Conservation (phyloP, 805 yeast genomes). For the Cyberlindnera bimundalis region DNA sequence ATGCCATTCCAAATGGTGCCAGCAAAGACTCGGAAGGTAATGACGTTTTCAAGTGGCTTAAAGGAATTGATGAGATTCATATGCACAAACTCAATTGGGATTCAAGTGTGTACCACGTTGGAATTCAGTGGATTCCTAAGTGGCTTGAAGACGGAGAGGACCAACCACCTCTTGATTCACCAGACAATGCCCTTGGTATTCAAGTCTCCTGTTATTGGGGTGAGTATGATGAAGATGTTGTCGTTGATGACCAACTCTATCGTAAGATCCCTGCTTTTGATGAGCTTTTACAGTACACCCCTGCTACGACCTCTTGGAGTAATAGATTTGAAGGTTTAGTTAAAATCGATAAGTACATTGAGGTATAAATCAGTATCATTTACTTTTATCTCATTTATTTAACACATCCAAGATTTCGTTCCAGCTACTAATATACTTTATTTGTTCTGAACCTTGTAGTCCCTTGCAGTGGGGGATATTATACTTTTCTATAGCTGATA, state of each 20-base stretch:
- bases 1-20: slow-evolving; percentile 24
- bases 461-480: slow-evolving; percentile 22
- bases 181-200: slow-evolving; percentile 45
- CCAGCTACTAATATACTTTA: slow-evolving; percentile 25
- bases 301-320: slow-evolving; percentile 60
- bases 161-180: slow-evolving; percentile 29
- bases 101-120: slow-evolving; percentile 49
- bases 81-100: slow-evolving; percentile 66
- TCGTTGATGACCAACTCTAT: slow-evolving; percentile 35
- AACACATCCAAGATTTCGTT: slow-evolving; percentile 13
- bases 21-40: slow-evolving; percentile 37
- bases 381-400: too few species aligned
- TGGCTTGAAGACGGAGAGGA: slow-evolving; percentile 36
- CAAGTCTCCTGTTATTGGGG: slow-evolving; percentile 74
- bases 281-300: slow-evolving; percentile 66
- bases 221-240: slow-evolving; percentile 50
- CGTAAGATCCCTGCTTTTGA: slow-evolving; percentile 65
- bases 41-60: slow-evolving; percentile 47
- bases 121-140: slow-evolving; percentile 75
- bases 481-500: slow-evolving; percentile 24
- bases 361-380: too few species aligned
- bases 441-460: slow-evolving; percentile 13
- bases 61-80: slow-evolving; percentile 63
- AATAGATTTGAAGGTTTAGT: slow-evolving; percentile 70
- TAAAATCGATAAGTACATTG: slow-evolving; percentile 48